These are phyloP conservation scores for Rhododendron simsii DNA, from an alignment of 148 eudicot species.

Conservation along the genomic window DNA sequence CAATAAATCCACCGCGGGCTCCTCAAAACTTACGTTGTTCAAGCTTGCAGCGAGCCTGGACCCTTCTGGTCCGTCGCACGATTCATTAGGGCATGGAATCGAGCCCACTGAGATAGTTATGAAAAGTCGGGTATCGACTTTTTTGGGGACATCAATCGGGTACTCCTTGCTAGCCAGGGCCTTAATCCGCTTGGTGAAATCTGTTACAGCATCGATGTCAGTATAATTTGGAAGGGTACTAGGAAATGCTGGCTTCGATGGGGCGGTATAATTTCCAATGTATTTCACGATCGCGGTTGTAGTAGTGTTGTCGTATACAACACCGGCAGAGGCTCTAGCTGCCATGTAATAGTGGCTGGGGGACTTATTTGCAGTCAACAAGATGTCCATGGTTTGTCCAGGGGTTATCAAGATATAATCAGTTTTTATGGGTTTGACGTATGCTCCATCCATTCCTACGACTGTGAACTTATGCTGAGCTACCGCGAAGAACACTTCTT, in stretches of 20 bases:
- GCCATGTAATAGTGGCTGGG: constrained; percentile 27
- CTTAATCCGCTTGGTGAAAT: constrained; percentile 4
- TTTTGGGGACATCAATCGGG: constrained; percentile 20
- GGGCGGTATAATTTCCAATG: background rate
- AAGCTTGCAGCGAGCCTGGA: constrained; percentile 11
- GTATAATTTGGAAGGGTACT: constrained; percentile 12
- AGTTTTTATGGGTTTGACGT: constrained; percentile 24
- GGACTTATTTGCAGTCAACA: constrained; percentile 18
- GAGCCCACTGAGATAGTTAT: constrained; percentile 15
- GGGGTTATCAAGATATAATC: constrained; percentile 24
- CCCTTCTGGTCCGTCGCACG: constrained; percentile 21
- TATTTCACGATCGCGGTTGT: constrained; percentile 28
- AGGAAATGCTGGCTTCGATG: constrained; percentile 13
- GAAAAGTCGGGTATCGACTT: background rate
- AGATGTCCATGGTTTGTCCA: constrained; percentile 30
- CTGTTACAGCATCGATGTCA: constrained; percentile 4
- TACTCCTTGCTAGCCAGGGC: constrained; percentile 3
- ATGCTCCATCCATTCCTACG: constrained; percentile 23
- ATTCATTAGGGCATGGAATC: constrained; percentile 4
- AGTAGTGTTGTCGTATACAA: constrained; percentile 19
- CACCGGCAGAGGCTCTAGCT: constrained; percentile 12
- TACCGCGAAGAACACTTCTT: constrained; percentile 22
- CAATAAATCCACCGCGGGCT: constrained; percentile 11
- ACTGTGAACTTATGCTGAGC: constrained; percentile 25
- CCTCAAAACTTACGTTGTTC: constrained; percentile 19